Percentiles rank a stretch among this genome's conserved stretches.
Conservation (phyloP, 345 rosid species). For the Eucalyptus victrix region DNA sequence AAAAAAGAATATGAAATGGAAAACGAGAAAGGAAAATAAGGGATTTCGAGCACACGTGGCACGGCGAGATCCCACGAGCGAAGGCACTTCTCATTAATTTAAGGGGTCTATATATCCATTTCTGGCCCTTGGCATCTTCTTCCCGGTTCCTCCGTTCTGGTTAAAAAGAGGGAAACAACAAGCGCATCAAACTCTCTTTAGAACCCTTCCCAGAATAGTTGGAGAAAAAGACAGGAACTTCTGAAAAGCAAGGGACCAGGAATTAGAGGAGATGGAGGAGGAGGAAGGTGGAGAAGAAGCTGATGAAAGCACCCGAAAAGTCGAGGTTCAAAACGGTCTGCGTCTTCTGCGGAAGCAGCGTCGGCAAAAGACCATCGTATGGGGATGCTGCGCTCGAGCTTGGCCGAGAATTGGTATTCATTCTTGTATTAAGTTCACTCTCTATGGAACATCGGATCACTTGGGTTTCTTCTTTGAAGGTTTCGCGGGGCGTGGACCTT, state of each 20-base stretch:
- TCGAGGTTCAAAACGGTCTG: conserved; percentile 69
- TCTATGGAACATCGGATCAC: background rate
- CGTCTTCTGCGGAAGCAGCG: conserved; percentile 89
- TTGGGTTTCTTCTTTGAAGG: conserved; percentile 8
- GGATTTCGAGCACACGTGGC: background rate
- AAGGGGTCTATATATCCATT: background rate
- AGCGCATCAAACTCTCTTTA: background rate
- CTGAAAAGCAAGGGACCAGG: background rate
- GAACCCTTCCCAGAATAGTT: background rate
- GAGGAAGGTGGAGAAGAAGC: background rate
- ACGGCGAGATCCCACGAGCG: background rate
- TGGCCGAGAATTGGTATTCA: conserved; percentile 64
- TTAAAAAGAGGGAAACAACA: background rate
- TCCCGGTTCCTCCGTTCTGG: background rate
- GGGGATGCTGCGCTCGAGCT: conserved; percentile 76
- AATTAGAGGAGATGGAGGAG: background rate
- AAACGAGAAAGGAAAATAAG: background rate
- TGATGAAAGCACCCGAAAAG: background rate
- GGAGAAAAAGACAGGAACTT: background rate
- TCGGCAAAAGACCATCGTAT: conserved; percentile 59
- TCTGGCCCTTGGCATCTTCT: background rate
- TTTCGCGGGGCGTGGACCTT: conserved; percentile 40
- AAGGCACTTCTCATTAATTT: background rate
- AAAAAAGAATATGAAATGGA: background rate
- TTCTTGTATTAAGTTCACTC: background rate